Conservation (phyloP, 129 eudicot species). For the Gnaphalium uliginosum region DNA sequence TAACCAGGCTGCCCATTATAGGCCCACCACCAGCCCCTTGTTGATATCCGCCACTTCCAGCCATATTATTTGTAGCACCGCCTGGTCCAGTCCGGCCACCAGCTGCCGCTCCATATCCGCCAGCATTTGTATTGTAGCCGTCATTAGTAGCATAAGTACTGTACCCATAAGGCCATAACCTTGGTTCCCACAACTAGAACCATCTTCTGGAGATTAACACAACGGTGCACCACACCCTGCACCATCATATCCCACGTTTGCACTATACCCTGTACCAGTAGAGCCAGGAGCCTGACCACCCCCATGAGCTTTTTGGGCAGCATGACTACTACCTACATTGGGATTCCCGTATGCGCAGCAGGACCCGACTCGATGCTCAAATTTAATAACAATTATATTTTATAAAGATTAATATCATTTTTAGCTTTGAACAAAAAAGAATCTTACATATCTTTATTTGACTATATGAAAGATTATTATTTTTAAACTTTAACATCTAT, state of each 20-base stretch:
- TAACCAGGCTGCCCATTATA: constrained; percentile 51
- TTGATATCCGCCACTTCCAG: constrained; percentile 39
- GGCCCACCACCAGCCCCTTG: constrained; percentile 32
- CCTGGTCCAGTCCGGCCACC: constrained; percentile 40
- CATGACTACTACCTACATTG: constrained; percentile 34
- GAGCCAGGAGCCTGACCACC: constrained; percentile 50
- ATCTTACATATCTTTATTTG: no score
- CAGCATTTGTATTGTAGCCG: constrained; percentile 40
- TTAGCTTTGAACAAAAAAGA: no score
- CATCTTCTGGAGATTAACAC: constrained; percentile 52
- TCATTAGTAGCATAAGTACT: constrained; percentile 40
- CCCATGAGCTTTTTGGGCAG: constrained; percentile 44
- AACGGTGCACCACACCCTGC: constrained; percentile 40
- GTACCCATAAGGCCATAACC: constrained; percentile 43
- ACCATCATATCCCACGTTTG: constrained; percentile 38
- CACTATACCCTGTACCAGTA: constrained; percentile 40
- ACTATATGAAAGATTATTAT: no score
- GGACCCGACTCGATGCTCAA: no score
- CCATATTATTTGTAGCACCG: constrained; percentile 36
- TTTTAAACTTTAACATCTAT: no score
- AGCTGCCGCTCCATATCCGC: constrained; percentile 38
- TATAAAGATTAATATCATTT: no score
- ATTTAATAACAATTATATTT: no score
- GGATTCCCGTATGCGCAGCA: constrained; percentile 53
- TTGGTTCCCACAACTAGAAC: constrained; percentile 40